Base-by-base conservation (phyloP, 2,329 filamentous ascomycete genomes). In the Aspergillus hortae region DNA sequence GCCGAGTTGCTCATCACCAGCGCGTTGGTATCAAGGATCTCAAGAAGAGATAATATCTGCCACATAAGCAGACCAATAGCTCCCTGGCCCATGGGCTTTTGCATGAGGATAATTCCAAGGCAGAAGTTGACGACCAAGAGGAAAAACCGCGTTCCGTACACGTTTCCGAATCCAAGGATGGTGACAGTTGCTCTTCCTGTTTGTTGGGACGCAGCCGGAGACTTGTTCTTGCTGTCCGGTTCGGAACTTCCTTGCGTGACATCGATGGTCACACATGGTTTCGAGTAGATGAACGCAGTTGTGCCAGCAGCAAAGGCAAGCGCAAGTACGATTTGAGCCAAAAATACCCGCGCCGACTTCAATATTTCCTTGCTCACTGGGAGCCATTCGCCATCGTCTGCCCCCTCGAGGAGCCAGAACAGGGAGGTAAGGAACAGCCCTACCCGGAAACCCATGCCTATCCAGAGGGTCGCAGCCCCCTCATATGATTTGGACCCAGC, bases 11-110 rank as follows among this genome's bases (percentile, higher is more conserved):
- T 85, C 45, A 82, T 77, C 14, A 86, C 83, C 1, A 85, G 71
- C 32, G 74, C 74, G 61, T 85, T 85, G 2, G 81, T 82, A 66
- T 85, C 82, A 49, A 86, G 72, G 48, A 86, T 82, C 60, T 86
- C 84, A 45, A 84, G 75, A 1, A 86, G 81, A 10, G 90, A 90
- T 55, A 99, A 83, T 41, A 96, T 85, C 73, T 96, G 92, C 85
- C 92, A 92, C 54, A 91, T 77, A 71, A 94, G 84, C 46, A 97
- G 77, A 6, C 84, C 88, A 46, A 97, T 81, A 1, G 91, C 85
- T 46, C 90, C 92, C 52, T 86, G 86, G 47, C 94, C 94, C 89
- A 99, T 95, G 14, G 94, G 94, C 69, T 97, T 97, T 57, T 92
- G 88, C 23, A 97, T 80, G 6, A 96, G 80, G 49, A 90, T 82